Base-by-base conservation (phyloP, 2,329 filamentous ascomycete genomes). In the Volutella citrinella region DNA sequence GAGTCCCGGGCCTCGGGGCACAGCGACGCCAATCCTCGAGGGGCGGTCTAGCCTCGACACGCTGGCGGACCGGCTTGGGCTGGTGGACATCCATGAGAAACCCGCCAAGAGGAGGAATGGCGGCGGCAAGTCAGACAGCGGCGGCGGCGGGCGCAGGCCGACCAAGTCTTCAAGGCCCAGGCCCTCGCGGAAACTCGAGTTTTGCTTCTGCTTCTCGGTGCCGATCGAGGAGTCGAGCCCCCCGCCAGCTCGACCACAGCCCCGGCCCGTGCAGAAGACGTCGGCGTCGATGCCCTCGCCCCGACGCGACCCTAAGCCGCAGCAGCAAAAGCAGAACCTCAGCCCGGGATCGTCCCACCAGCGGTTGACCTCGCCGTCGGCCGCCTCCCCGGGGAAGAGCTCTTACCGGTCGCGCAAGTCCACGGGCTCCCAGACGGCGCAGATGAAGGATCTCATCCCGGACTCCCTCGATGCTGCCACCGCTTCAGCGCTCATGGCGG, bases 31-130 rank as follows among this genome's bases (percentile, higher is more conserved):
- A 7, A 76, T 81, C 5, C 61, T 82, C 34, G 74, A 81, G 48
- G 70, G 77, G 37, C 72, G 86, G 32, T 83, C 80, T 20, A 96
- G 90, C 52, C 74, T 97, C 36, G 93, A 98, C 59, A 95, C 89
- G 0, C 67, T 97, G 37, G 80, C 89, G 25, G 87, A 88, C 46
- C 73, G 86, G 27, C 67, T 96, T 5, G 87, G 88, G 4, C 67
- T 93, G 14, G 59, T 88, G n/a, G 77, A 87, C 27, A 63, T 89
- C 23, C 68, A 81, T 21, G 60, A 65, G 30, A 61, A 62, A 20
- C 58, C 64, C 27, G 57, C 54, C 39, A 42, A 54, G 26, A 34
- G 43, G 27, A 48, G 39, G 30, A 45, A 40, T 2, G 31, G 24
- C 15, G 19, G 19, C 18, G 35, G 36, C 24, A 35, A 34, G 31